Evolutionary conservation across 202 grass and related monocot species (phyloP), one percentile per base, ranked within the genome.

Genomic region (Saccharum hybrid): DNA sequence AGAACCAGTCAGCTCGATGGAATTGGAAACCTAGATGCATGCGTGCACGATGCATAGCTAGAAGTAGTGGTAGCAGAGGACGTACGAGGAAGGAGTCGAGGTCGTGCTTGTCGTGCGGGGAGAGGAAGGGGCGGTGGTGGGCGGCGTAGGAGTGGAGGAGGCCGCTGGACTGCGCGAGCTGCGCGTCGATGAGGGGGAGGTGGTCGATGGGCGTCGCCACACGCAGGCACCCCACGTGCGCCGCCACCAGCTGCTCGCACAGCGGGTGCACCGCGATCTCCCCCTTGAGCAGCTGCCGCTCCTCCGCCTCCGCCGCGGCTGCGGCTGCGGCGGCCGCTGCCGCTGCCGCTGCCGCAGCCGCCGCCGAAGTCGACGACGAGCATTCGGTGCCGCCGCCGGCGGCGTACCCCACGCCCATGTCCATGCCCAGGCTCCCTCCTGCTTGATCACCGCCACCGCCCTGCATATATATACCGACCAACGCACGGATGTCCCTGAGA

Each of bases 241-340:
- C 93, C 31, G 87, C 46, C 67, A 94, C 85, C 33, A 99, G 81
- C 91, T 99, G 96, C 89, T 99, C 96, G 75, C 96, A 99, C 34
- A 99, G 84, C 34, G 93, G 96, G 83, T 96, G 96, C 89, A 99
- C 93, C 86, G 89, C 89, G 76, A 99, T 96, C 87, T 99, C 96
- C 66, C 88, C 88, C 86, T 99, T 99, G 8, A 96, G 81, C 48
- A 99, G 84, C 86, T 96, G 91, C 77, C 89, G 83, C 76, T 99
- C 88, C 81, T 95, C 87, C 34, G 88, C 85, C 77, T 88, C 96
- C 23, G 73, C 91, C 21, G 66, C 87, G 0, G 28, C 28, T 28
- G 28, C 28, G 28, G 28, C 28, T 28, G 28, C 28, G 28, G 80
- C 85, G 0, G 86, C 82, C 0, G 88, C 90, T 0, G 84, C 91